A percentile compares a stretch with the other conserved stretches of the same genome.
phyloP scores from a whole-genome alignment of 208 protist genomes.

The Novymonas esmeraldas region DNA sequence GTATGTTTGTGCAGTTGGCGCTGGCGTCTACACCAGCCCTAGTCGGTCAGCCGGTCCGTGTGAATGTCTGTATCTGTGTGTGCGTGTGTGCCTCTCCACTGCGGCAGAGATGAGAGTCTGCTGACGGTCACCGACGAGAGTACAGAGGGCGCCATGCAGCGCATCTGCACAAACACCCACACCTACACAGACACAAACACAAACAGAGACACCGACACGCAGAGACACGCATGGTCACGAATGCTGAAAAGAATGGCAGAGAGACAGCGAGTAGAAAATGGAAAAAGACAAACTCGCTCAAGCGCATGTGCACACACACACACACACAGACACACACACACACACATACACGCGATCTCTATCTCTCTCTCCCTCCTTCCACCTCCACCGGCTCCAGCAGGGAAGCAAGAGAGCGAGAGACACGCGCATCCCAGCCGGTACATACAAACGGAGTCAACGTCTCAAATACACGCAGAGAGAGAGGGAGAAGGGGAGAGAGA shows the following conservation, averaged over 20 bases:
- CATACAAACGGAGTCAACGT: no score
- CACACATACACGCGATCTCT: neutral
- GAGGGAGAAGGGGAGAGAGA: neutral
- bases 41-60: neutral
- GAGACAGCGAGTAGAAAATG: neutral
- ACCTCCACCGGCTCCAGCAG: neutral
- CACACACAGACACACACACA: neutral
- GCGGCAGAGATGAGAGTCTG: no score
- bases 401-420: neutral
- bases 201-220: neutral
- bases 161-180: neutral
- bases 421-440: no score
- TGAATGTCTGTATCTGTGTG: neutral
- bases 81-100: no score
- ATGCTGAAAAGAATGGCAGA: neutral
- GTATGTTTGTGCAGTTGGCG: no score
- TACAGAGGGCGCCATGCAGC: neutral
- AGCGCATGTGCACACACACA: neutral
- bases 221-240: neutral
- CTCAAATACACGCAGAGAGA: no score
- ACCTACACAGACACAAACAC: neutral
- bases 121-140: no score
- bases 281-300: neutral
- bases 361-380: neutral
- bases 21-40: no score